Base-by-base conservation (phyloP, 139 green algal species). In the Chlorella sorokiniana region DNA sequence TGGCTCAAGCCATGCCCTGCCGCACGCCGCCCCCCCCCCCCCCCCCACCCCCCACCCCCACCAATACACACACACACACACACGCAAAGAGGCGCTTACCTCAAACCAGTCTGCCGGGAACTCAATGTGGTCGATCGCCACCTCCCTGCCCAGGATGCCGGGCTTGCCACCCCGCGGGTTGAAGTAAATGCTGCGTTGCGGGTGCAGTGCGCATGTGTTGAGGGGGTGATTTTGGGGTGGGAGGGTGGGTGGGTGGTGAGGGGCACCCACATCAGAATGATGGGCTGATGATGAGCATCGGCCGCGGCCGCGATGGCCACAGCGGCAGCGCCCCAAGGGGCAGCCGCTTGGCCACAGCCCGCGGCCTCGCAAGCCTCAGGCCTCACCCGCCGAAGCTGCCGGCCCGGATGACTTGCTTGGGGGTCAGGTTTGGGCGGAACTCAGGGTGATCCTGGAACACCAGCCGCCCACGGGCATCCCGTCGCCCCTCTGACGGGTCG, bases 101-200 rank as follows among this genome's bases (percentile, higher is more conserved):
- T 82, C 78, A 82, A 90, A 92, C 86, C 88, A 92, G 22, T 88
- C 88, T 23, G 44, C 52, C 25, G 89, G 89, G 63, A 89, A 91
- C 54, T 93, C 87, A 20, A 70, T 48, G 56, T 84, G 78, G 37
- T 63, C 52, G 14, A 93, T 78, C 8, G 81, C 77, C n/a, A 87
- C 85, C 18, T 54, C 5, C 7, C 56, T 70, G 22, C 76, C 62
- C 20, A 76, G 78, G 51, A 93, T 87, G 40, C 89, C 87, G 6
- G 70, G 81, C 79, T 88, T 87, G 23, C 89, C 89, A 14, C 89
- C 89, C 33, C 23, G 37, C 0, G 87, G 89, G 51, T 91, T 85
- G 79, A 93, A 93, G 70, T 93, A 93, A 77, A 91, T 90, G 51
- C 88, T 87, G 77, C 41, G 74, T n/a, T n/a, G n/a, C n/a, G n/a